Evolutionary conservation across 305 asterid genomes (phyloP).

Genomic region (Fraxinus sp.): DNA sequence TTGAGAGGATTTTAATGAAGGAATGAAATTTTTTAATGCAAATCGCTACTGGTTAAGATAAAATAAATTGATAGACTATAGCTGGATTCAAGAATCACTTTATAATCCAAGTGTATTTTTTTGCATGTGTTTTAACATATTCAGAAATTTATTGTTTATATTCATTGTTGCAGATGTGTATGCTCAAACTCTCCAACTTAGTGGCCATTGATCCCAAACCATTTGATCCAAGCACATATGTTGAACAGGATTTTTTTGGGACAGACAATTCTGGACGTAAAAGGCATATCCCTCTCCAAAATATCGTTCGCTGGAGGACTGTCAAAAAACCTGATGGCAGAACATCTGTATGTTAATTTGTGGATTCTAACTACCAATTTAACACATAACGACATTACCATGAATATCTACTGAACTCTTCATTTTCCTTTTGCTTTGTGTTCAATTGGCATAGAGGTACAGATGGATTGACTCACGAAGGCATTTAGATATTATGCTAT

Average conservation of each 20-base stretch:
- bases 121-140: neutral
- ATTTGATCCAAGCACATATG: constrained; percentile 23
- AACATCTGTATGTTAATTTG: constrained; percentile 39
- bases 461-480: neutral
- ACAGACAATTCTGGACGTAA: constrained; percentile 54
- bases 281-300: constrained; percentile 46
- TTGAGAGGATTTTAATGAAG: neutral
- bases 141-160: neutral
- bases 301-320: constrained; percentile 53
- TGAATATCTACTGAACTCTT: neutral
- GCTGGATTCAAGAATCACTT: neutral
- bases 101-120: neutral
- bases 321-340: constrained; percentile 49
- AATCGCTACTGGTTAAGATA: neutral
- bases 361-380: constrained; percentile 2
- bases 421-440: neutral
- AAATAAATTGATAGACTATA: neutral
- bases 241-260: constrained; percentile 46
- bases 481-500: neutral
- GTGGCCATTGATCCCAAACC: constrained; percentile 54
- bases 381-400: neutral
- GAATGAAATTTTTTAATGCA: neutral
- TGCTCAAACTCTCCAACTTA: constrained; percentile 53
- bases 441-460: neutral
- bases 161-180: constrained; percentile 46